These are phyloP conservation scores for Daldinia sp. DNA, from an alignment of 2,329 filamentous ascomycete species.

Conservation along the genomic window DNA sequence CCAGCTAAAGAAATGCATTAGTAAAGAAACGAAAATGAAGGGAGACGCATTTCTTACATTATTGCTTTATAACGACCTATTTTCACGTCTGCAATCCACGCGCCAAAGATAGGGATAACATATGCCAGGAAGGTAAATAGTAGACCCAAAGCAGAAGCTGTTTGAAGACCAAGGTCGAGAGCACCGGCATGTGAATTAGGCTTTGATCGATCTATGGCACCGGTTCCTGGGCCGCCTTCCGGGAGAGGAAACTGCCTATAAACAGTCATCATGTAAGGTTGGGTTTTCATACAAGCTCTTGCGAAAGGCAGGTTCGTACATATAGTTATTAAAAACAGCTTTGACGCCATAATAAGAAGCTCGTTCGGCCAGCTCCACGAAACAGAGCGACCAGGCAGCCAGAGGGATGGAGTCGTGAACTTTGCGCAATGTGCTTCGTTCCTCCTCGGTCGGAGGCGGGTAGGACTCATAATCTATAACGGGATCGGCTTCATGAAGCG, in stretches of 20 bases:
- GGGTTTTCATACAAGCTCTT: not conserved
- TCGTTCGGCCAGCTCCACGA: conserved; percentile 65
- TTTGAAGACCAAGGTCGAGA: conserved; percentile 62
- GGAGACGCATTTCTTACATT: conserved; percentile 48
- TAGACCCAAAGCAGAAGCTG: conserved; percentile 59
- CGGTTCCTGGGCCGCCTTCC: conserved; percentile 52
- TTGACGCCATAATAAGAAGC: conserved; percentile 66
- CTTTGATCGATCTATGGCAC: conserved; percentile 52
- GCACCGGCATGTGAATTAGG: conserved; percentile 61
- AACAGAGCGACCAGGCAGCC: conserved; percentile 60
- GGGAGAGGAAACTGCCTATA: conserved; percentile 62
- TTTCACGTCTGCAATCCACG: conserved; percentile 72
- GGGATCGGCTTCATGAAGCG: conserved; percentile 20
- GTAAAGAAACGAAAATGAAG: not conserved
- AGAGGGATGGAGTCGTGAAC: conserved; percentile 59
- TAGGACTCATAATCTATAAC: conserved; percentile 47
- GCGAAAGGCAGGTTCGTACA: conserved; percentile 45
- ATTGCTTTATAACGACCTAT: conserved; percentile 77
- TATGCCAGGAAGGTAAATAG: conserved; percentile 64
- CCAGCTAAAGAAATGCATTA: conserved; percentile 3
- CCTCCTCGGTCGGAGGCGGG: conserved; percentile 61
- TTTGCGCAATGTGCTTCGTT: conserved; percentile 59
- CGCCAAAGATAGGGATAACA: conserved; percentile 63
- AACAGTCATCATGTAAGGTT: not conserved
- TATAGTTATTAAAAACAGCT: conserved; percentile 66